These are phyloP conservation scores for Protostelium mycophagum DNA, from an alignment of 78 protist species.

Conservation along the genomic window DNA sequence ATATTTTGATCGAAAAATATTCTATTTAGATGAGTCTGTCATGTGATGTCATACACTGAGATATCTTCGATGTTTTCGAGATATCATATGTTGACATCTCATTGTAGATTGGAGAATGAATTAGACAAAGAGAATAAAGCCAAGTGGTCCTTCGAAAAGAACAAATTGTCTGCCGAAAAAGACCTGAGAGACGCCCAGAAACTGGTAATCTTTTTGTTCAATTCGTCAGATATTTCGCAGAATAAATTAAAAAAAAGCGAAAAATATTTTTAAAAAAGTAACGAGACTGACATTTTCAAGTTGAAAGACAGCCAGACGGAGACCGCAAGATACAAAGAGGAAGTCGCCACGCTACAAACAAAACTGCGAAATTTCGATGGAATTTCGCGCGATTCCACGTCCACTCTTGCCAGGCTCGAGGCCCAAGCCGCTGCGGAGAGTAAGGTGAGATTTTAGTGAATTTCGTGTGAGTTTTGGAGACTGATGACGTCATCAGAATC, in stretches of 20 bases:
- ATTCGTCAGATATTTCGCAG: too few relatives aligned
- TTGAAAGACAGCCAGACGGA: background rate
- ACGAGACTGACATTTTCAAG: background rate
- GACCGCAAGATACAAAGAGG: background rate
- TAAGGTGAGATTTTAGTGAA: background rate
- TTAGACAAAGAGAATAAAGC: background rate
- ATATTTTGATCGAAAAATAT: too few relatives aligned
- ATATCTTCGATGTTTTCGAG: too few relatives aligned
- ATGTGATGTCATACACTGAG: too few relatives aligned
- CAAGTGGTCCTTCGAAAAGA: background rate
- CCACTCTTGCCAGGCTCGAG: background rate
- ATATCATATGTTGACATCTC: background rate
- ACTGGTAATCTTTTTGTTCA: background rate
- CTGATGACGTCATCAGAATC: background rate
- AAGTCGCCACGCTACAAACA: background rate
- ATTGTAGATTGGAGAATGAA: background rate
- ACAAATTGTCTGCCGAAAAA: background rate
- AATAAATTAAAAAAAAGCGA: too few relatives aligned
- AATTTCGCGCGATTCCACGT: background rate
- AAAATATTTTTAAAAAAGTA: too few relatives aligned
- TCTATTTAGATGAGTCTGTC: too few relatives aligned
- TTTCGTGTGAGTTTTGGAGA: background rate
- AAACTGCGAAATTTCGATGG: background rate
- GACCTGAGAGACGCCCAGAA: background rate
- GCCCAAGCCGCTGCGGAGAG: background rate